Evolutionary conservation across 1,284 basidiomycete genomes (phyloP).

Genomic region (Ceratobasidium sp.): DNA sequence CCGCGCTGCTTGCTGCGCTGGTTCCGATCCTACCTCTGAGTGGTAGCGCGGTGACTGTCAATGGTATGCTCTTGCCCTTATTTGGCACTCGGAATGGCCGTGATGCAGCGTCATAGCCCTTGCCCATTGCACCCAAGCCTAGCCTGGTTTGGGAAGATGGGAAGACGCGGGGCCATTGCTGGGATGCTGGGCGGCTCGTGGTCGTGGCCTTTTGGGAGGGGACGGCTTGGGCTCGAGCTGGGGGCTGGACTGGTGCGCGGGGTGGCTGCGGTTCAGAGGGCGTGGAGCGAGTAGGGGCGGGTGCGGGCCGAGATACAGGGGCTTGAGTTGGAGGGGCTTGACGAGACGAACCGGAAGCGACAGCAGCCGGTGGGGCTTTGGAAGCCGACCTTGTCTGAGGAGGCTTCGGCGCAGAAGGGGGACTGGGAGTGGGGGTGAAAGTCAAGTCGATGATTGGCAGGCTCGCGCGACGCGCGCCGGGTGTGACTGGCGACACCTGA

Average conservation of each 20-base stretch:
- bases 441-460: constrained; percentile 34
- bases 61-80: constrained; percentile 8
- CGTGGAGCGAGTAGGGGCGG: background rate
- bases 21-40: background rate
- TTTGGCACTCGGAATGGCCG: constrained; percentile 24
- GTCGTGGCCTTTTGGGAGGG: background rate
- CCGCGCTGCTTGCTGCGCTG: background rate
- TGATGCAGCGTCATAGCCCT: background rate
- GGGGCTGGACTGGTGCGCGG: background rate
- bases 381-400: background rate
- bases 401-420: constrained; percentile 5
- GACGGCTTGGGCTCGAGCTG: background rate
- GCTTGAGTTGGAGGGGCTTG: constrained; percentile 5
- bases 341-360: constrained; percentile 2
- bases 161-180: constrained; percentile 9
- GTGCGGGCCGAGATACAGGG: background rate
- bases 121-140: constrained; percentile 12
- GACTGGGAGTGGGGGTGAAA: constrained; percentile 15
- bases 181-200: constrained; percentile 6
- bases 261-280: background rate
- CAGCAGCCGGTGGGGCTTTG: background rate
- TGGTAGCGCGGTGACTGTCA: constrained; percentile 18
- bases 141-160: constrained; percentile 33
- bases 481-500: constrained; percentile 20
- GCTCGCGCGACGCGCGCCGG: background rate